Evolutionary conservation across 2,329 filamentous ascomycete genomes (phyloP).

Genomic region (Chalaropsis thielavioides): DNA sequence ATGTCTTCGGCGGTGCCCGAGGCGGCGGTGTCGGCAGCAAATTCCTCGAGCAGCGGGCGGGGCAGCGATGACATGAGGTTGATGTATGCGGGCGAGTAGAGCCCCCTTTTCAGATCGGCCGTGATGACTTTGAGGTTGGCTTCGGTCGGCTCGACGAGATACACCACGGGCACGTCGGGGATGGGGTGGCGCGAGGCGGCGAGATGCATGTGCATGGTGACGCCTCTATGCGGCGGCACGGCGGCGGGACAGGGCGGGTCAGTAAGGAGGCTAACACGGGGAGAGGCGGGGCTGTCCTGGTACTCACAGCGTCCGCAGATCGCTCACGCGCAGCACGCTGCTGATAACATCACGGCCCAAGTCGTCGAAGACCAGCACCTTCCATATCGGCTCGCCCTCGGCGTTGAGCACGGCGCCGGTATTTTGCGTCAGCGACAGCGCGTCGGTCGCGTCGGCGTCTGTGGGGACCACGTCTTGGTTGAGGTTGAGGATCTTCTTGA

Average conservation of each 20-base stretch:
- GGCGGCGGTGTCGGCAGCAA: conserved; percentile 73
- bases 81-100: conserved; percentile 89
- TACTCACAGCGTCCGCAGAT: conserved; percentile 58
- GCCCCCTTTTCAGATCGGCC: conserved; percentile 65
- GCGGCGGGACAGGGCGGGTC: neutral
- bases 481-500: conserved; percentile 90
- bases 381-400: conserved; percentile 91
- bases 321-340: conserved; percentile 85
- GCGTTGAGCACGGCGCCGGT: conserved; percentile 70
- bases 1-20: conserved; percentile 80
- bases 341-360: conserved; percentile 87
- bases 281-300: neutral
- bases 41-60: conserved; percentile 81
- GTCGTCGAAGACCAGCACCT: conserved; percentile 90
- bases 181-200: conserved; percentile 60
- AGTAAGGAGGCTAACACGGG: too few species aligned
- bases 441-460: conserved; percentile 48
- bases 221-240: conserved; percentile 35
- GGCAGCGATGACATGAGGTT: conserved; percentile 95
- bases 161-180: conserved; percentile 89
- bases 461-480: conserved; percentile 56
- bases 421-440: conserved; percentile 34
- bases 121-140: conserved; percentile 74
- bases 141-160: conserved; percentile 79
- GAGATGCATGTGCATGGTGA: conserved; percentile 80